Base-by-base conservation (phyloP, 2,329 filamentous ascomycete species). In the Herpomyces periplanetae region DNA sequence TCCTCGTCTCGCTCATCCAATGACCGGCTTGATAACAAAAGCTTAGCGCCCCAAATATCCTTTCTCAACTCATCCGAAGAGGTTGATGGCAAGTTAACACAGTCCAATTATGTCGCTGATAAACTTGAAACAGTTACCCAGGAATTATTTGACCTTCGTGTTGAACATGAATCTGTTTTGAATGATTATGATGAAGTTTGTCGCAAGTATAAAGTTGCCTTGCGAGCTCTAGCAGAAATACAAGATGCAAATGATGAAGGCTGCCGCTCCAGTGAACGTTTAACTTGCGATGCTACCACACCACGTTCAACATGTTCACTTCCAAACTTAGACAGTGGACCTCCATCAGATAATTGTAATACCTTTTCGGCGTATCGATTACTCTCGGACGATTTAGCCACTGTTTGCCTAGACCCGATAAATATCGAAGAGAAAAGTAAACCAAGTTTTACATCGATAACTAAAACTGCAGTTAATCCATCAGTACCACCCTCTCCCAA, bases 91-190 rank as follows among this genome's bases (percentile, higher is more conserved):
- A 80, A 55, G 32, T 59, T 65, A 7, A 64, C 66, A 0, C 73
- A 88, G 35, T 61, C 57, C 17, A 64, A 61, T 26, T 71, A 71
- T 30, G 65, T 88, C 20, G 63, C 65, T 4, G 75, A 91, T 34
- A 88, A 91, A 41, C 52, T 91, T 7, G 75, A 91, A 31, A 61
- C 49, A 15, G 63, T 91, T 15, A 80, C 64, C 0, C 69, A 85
- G 34, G 80, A 96, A 39, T 57, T 96, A 2, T 53, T 87, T 22
- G 68, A 80, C 29, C 51, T 96, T 19, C 63, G 66, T 8, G 60
- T 84, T 15, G 71, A 88, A 37, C 80, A 96, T 30, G 75, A 91
- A 35, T 46, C 50, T 5, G 75, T 69, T 0, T 34, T 85, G 8
- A 58, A 50, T 26, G 69, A 91, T 23, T 75, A 61, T 29, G 65